A percentile compares a stretch with the other conserved stretches of the same genome.
These are phyloP conservation scores for Hebeloma cylindrosporum DNA, from an alignment of 768 basidiomycete genomes.

Conservation along the genomic window DNA sequence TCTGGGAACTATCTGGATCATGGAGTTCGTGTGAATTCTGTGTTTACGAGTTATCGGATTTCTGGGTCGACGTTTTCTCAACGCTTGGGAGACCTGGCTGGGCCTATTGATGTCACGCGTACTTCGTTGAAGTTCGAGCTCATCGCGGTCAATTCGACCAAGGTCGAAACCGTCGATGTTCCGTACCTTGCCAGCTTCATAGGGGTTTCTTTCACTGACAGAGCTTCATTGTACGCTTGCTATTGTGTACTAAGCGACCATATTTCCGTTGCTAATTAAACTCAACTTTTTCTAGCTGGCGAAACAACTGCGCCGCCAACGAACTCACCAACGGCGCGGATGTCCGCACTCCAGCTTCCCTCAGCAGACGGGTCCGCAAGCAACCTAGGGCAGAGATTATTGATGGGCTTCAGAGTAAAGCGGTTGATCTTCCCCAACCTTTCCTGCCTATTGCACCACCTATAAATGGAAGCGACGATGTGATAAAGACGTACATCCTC, in stretches of 20 bases:
- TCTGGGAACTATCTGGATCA: constrained; percentile 66
- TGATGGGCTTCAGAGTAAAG: constrained; percentile 39
- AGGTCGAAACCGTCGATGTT: constrained; percentile 47
- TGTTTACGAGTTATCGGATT: constrained; percentile 58
- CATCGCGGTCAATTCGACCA: constrained; percentile 45
- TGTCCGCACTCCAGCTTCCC: constrained; percentile 7
- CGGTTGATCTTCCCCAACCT: constrained; percentile 45
- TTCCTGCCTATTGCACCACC: constrained; percentile 48
- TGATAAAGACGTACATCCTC: constrained; percentile 56
- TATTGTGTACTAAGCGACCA: neutral
- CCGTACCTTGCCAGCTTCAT: constrained; percentile 52
- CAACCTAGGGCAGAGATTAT: constrained; percentile 42
- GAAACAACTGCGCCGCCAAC: constrained; percentile 55
- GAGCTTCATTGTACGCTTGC: constrained; percentile 48
- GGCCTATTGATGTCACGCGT: constrained; percentile 47
- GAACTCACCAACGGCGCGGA: constrained; percentile 22
- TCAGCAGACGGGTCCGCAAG: constrained; percentile 16
- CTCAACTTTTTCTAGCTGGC: constrained; percentile 44
- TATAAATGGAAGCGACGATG: constrained; percentile 46
- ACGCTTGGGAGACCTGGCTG: constrained; percentile 55
- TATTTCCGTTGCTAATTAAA: constrained; percentile 2
- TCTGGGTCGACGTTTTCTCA: constrained; percentile 51
- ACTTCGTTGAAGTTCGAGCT: constrained; percentile 49
- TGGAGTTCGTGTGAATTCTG: constrained; percentile 61
- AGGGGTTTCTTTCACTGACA: constrained; percentile 51